Percentiles rank a stretch among this genome's conserved stretches.
These are phyloP conservation scores for Saitozyma sp. DNA, from an alignment of 768 basidiomycete genomes.

Conservation along the genomic window DNA sequence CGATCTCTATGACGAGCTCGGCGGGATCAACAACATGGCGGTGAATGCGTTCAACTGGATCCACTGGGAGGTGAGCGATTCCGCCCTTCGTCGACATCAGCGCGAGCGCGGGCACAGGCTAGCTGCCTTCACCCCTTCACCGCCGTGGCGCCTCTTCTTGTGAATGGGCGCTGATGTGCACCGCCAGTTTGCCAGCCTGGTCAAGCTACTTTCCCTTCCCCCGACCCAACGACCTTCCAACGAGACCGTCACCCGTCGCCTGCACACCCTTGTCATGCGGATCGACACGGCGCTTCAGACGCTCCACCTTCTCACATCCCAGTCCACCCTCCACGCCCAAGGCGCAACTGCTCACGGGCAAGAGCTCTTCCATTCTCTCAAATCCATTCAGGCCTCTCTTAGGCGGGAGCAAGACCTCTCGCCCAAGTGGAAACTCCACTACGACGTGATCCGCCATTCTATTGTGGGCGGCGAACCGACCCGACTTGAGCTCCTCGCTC, in stretches of 20 bases:
- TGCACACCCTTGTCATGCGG: conserved; percentile 35
- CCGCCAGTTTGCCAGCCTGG: conserved; percentile 29
- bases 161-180: background rate
- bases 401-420: conserved; percentile 16
- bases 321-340: conserved; percentile 16
- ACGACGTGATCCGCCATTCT: conserved; percentile 27
- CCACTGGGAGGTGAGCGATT: conserved; percentile 40
- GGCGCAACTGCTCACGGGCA: conserved; percentile 22
- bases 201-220: conserved; percentile 20
- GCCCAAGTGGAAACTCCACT: conserved; percentile 34
- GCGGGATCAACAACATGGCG: conserved; percentile 33
- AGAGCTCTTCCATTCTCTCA: conserved; percentile 11
- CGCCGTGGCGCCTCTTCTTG: too few relatives aligned
- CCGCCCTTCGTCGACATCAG: background rate
- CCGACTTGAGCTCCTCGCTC: conserved; percentile 21
- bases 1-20: conserved; percentile 40
- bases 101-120: too few relatives aligned
- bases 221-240: conserved; percentile 15
- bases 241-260: conserved; percentile 18
- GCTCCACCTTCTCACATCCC: conserved; percentile 21
- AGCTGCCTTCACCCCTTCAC: too few relatives aligned
- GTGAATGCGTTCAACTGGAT: conserved; percentile 45
- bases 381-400: conserved; percentile 14
- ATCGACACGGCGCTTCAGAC: conserved; percentile 26
- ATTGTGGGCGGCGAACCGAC: conserved; percentile 39